Evolutionary conservation across 2,329 filamentous ascomycete genomes (phyloP).

Genomic region (Domatiomyces globalis): DNA sequence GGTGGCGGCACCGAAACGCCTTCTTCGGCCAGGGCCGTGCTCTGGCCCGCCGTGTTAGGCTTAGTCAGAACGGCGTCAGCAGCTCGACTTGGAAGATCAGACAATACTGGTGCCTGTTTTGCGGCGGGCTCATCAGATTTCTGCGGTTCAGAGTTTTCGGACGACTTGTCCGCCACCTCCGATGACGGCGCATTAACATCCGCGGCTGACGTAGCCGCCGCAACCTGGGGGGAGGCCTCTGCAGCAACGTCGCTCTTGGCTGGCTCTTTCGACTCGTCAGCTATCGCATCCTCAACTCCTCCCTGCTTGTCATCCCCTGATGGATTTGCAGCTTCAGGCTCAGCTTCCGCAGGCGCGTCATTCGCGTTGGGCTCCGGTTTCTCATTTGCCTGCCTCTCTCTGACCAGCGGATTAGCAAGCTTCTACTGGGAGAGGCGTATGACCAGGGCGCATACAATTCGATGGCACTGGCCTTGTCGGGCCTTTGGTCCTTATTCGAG

Average conservation of each 20-base stretch:
- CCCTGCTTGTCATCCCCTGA: conserved; percentile 1
- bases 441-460: conserved; percentile 9
- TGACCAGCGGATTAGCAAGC: not conserved
- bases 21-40: not conserved
- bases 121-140: not conserved
- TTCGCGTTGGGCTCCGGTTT: conserved; percentile 4
- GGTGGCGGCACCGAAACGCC: not conserved
- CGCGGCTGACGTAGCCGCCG: not conserved
- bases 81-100: not conserved
- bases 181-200: not conserved
- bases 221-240: not conserved
- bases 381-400: conserved; percentile 1
- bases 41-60: not conserved
- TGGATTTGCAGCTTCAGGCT: not conserved
- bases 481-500: conserved; percentile 12
- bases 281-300: conserved; percentile 1
- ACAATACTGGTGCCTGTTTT: not conserved
- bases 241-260: not conserved
- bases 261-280: not conserved
- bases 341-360: not conserved
- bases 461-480: conserved; percentile 20
- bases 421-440: not conserved
- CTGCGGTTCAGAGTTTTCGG: not conserved
- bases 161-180: not conserved
- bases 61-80: not conserved